phyloP scores from a whole-genome alignment of 129 eudicot genomes.

The Erigeron canadensis region DNA sequence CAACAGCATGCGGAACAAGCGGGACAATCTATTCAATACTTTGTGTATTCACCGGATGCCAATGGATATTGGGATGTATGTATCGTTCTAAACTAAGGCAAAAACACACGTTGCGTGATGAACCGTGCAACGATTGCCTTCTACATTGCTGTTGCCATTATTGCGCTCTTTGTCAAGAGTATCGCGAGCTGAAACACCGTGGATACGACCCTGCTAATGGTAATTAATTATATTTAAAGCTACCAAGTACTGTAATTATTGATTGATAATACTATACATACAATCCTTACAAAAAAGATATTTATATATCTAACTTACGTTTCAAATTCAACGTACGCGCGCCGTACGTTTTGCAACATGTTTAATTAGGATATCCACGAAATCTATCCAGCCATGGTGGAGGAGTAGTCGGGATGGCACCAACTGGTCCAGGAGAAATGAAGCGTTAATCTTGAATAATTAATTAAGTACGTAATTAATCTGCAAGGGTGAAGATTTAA shows the following conservation, averaged over 20 bases:
- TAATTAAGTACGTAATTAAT: background rate
- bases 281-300: no score
- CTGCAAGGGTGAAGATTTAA: background rate
- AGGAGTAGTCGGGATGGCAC: constrained; percentile 35
- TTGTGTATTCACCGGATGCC: constrained; percentile 32
- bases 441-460: constrained; percentile 1
- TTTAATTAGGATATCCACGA: no score
- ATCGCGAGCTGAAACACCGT: constrained; percentile 52
- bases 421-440: constrained; percentile 46
- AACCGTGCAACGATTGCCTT: constrained; percentile 37
- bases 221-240: no score
- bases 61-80: constrained; percentile 39
- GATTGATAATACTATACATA: no score
- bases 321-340: no score
- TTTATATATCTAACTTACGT: no score
- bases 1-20: constrained; percentile 13
- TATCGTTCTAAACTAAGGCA: constrained; percentile 45
- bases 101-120: constrained; percentile 28
- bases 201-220: constrained; percentile 11
- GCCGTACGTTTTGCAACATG: no score
- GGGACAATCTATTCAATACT: no score
- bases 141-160: constrained; percentile 41
- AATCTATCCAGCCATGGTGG: no score
- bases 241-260: no score
- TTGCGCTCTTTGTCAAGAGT: constrained; percentile 56